phyloP scores from a whole-genome alignment of 2,329 filamentous ascomycete genomes.

The Phialocephala sp. region DNA sequence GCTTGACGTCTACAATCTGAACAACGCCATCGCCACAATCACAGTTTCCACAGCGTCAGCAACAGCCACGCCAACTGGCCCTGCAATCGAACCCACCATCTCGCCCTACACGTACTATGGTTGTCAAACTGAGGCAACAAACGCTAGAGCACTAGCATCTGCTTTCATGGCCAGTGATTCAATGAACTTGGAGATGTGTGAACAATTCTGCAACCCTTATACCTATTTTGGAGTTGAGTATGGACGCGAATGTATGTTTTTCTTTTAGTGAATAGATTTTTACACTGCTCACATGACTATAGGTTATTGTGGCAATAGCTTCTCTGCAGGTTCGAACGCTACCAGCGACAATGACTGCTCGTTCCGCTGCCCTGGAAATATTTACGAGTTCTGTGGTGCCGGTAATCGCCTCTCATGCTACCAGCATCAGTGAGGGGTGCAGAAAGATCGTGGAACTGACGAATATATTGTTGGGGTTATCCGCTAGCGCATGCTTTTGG shows the following conservation, averaged over 20 bases:
- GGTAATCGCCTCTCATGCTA: slow-evolving; percentile 26
- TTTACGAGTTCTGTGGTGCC: slow-evolving; percentile 32
- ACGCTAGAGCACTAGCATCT: not conserved
- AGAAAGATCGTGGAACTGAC: not conserved
- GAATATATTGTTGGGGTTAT: not conserved
- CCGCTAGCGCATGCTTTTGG: not conserved
- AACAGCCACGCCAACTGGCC: slow-evolving; percentile 10
- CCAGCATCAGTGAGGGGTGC: not conserved
- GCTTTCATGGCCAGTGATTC: not conserved
- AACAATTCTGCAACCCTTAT: slow-evolving; percentile 36
- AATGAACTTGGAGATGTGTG: slow-evolving; percentile 29
- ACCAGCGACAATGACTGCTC: slow-evolving; percentile 27
- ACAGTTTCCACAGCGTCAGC: slow-evolving; percentile 21
- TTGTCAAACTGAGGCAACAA: slow-evolving; percentile 14
- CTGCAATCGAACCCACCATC: slow-evolving; percentile 24
- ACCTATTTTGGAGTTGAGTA: slow-evolving; percentile 47
- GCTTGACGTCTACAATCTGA: slow-evolving; percentile 35
- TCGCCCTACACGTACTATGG: slow-evolving; percentile 26
- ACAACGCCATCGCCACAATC: slow-evolving; percentile 22
- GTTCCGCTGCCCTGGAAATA: slow-evolving; percentile 31
- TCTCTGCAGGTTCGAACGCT: slow-evolving; percentile 34
- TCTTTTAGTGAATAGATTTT: not conserved
- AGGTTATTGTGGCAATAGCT: slow-evolving; percentile 50
- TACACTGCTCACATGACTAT: not conserved
- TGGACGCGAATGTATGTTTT: slow-evolving; percentile 41